Evolutionary conservation across 1,284 basidiomycete species (phyloP), one percentile per base, ranked within the genome.

Genomic region (Ustanciosporium gigantosporum): DNA sequence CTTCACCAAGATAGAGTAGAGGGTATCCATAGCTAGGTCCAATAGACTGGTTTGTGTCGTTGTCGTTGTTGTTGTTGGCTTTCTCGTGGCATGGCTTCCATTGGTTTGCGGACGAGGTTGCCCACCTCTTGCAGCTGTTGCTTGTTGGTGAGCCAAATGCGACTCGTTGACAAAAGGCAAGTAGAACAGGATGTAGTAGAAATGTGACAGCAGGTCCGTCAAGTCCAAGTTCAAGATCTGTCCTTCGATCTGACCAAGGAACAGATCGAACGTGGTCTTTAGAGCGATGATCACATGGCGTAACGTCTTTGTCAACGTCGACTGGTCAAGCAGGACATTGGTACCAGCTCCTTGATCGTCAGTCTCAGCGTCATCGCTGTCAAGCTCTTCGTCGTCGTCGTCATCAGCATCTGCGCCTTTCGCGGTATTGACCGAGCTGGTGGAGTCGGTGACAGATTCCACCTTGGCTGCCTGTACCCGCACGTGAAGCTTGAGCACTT

Each of bases 211-310:
- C 76, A 98, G 93, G 71, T 95, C 94, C 66, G 82, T 84, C 39
- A 98, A 82, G 81, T 98, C 95, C 73, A 99, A 89, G 73, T 94
- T 93, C 67, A 99, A 84, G 3, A 64, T 41, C 9, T 29, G 21
- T 19, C 93, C 89, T 81, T 98, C 94, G 85, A 92, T 93, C 85
- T 99, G 95, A 11, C 94, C 95, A 15, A 88, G 88, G 34, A 98
- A 84, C 40, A 99, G 85, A 76, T 98, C 93, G 70, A 97, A 95
- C 4, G 93, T 94, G 25, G 95, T 95, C 49, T 90, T 87, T 68
- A 98, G 90, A 73, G 91, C 95, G 45, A 89, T 80, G 56, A 98
- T 82, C 8, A 67, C 72, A 86, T 86, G 71, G 85, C 86, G 58
- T 85, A 85, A 48, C 85, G 81, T 42, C 6, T 25, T 29, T 7